Percentiles rank a stretch among this genome's conserved stretches.
These are phyloP conservation scores for Ustilago loliicola DNA, from an alignment of 1,284 basidiomycete species.

Conservation along the genomic window DNA sequence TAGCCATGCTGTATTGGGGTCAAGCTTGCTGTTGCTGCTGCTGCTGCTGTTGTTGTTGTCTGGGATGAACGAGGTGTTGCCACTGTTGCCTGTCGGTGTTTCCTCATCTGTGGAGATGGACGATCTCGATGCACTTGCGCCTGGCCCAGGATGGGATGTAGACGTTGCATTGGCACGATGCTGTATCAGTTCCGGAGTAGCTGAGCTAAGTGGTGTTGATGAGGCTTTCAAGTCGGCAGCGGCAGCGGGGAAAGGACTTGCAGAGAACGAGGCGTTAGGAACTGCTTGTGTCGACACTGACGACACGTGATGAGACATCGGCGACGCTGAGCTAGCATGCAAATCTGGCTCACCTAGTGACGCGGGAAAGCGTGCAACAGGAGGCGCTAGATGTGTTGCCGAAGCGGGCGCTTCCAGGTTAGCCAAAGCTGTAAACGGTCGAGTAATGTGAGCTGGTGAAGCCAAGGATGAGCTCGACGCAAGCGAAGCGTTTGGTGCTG, in stretches of 20 bases:
- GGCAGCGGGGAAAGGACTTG: conserved; percentile 3
- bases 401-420: conserved; percentile 22
- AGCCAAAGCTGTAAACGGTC: conserved; percentile 35
- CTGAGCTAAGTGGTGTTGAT: conserved; percentile 27
- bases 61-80: background rate
- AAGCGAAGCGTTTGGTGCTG: conserved; percentile 5
- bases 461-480: background rate
- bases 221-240: conserved; percentile 19
- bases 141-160: background rate
- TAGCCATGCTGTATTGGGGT: conserved; percentile 15
- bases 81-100: conserved; percentile 20
- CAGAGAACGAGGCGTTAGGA: conserved; percentile 2
- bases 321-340: conserved; percentile 30
- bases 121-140: conserved; percentile 24
- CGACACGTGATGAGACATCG: conserved; percentile 7
- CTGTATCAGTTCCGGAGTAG: conserved; percentile 33
- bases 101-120: conserved; percentile 43
- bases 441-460: conserved; percentile 21
- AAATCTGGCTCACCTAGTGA: conserved; percentile 2
- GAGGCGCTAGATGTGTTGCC: conserved; percentile 22
- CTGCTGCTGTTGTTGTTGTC: background rate
- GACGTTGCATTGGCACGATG: conserved; percentile 9
- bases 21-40: background rate
- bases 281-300: background rate
- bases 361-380: conserved; percentile 6